Conservation (phyloP, 2,329 filamentous ascomycete genomes). For the Claviceps fusiformis region DNA sequence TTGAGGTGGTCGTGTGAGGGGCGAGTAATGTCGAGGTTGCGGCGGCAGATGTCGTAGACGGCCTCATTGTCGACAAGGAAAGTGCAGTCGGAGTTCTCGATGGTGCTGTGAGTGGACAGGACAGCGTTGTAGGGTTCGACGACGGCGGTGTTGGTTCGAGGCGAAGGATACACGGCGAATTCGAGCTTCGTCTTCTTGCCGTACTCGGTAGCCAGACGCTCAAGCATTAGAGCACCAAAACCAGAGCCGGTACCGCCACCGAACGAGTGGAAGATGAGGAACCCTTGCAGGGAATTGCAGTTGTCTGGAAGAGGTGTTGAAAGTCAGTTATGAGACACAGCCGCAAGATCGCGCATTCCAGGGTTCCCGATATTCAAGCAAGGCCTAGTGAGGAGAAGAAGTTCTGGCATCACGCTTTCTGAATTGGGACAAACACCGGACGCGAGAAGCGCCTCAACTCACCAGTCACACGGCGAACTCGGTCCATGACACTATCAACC, state of each 20-base stretch:
- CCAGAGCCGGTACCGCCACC: conserved; percentile 61
- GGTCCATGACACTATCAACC: conserved; percentile 57
- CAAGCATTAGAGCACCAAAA: conserved; percentile 57
- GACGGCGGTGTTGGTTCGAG: conserved; percentile 55
- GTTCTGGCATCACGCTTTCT: neutral
- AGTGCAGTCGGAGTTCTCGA: conserved; percentile 68
- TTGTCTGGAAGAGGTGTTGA: conserved; percentile 37
- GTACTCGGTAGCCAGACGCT: conserved; percentile 60
- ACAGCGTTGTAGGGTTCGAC: conserved; percentile 66
- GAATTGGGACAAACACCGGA: neutral
- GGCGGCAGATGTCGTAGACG: conserved; percentile 62
- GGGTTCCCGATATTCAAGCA: neutral
- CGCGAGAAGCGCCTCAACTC: conserved; percentile 15
- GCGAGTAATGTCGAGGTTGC: conserved; percentile 56
- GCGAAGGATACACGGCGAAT: conserved; percentile 59
- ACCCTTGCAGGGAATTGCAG: conserved; percentile 59
- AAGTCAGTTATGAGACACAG: conserved; percentile 9
- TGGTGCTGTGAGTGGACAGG: conserved; percentile 60
- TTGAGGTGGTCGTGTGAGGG: conserved; percentile 60
- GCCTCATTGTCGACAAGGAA: conserved; percentile 65
- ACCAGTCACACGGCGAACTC: conserved; percentile 57
- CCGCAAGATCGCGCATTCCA: neutral
- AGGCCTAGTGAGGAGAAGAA: neutral
- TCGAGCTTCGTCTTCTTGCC: conserved; percentile 69
- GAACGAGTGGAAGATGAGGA: conserved; percentile 64